phyloP scores from a whole-genome alignment of 139 green algal species.

The Mesotaenium endlicherianum region DNA sequence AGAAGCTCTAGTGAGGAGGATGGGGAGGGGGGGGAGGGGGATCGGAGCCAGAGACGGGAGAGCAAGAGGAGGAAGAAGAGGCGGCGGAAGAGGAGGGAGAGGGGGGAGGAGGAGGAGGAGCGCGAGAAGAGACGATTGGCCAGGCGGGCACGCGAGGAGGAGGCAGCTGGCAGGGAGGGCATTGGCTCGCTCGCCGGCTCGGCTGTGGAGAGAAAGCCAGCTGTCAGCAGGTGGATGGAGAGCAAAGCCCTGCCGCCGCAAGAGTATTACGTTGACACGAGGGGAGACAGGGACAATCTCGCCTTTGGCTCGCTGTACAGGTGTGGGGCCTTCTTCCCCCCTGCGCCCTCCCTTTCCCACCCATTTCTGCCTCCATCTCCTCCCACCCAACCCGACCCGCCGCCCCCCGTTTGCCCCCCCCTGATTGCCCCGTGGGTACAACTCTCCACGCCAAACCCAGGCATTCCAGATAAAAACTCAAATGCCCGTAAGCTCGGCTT shows the following conservation, averaged over 20 bases:
- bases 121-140: slow-evolving; percentile 2
- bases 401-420: background rate
- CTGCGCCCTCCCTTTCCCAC: background rate
- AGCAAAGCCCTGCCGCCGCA: background rate
- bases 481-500: background rate
- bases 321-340: background rate
- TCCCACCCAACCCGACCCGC: background rate
- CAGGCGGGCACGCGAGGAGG: slow-evolving; percentile 1
- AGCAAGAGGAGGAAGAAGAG: slow-evolving; percentile 23
- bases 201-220: slow-evolving; percentile 15
- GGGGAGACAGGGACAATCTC: slow-evolving; percentile 41
- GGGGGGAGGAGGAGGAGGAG: slow-evolving; percentile 6
- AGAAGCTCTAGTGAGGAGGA: no score
- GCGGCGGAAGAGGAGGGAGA: background rate
- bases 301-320: slow-evolving; percentile 43
- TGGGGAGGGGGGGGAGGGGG: no score
- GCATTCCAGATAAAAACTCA: background rate
- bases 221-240: slow-evolving; percentile 12
- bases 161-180: background rate
- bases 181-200: background rate
- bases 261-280: slow-evolving; percentile 50
- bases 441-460: no score
- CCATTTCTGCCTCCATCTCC: background rate
- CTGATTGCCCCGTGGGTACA: no score
- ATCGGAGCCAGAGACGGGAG: no score